Evolutionary conservation across 2,329 filamentous ascomycete species (phyloP).

Genomic region (Zymoseptoria brevis): DNA sequence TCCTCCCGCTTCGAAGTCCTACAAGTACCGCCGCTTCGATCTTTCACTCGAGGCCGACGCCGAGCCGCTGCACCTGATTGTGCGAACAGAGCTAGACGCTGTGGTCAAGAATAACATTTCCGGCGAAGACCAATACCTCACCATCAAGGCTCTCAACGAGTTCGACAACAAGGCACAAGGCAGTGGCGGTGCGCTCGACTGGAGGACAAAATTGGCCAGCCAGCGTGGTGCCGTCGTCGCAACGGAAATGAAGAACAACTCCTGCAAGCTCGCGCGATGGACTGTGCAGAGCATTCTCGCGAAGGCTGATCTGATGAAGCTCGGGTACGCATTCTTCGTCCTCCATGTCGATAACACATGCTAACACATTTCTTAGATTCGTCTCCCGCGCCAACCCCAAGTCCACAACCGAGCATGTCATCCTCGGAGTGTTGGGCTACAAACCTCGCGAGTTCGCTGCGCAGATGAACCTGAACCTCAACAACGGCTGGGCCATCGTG

Average conservation of each 20-base stretch:
- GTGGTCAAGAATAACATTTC: conserved; percentile 90
- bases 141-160: conserved; percentile 95
- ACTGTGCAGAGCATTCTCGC: conserved; percentile 94
- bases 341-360: conserved; percentile 3
- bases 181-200: conserved; percentile 89
- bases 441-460: conserved; percentile 94
- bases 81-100: conserved; percentile 91
- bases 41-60: conserved; percentile 84
- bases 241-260: conserved; percentile 99
- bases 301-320: conserved; percentile 97
- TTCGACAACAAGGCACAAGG: conserved; percentile 98
- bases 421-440: conserved; percentile 93
- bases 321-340: conserved; percentile 59
- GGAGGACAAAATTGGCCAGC: conserved; percentile 87
- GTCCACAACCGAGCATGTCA: conserved; percentile 84
- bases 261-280: conserved; percentile 96
- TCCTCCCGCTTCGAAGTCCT: conserved; percentile 88
- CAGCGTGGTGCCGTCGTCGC: conserved; percentile 96
- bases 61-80: conserved; percentile 84
- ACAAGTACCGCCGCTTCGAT: conserved; percentile 97
- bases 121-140: conserved; percentile 84
- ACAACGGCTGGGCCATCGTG: conserved; percentile 98
- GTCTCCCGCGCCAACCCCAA: conserved; percentile 91
- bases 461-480: conserved; percentile 96
- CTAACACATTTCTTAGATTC: conserved; percentile 52